Base-by-base conservation (phyloP, 2,329 filamentous ascomycete genomes). In the Pyricularia pennisetigena region DNA sequence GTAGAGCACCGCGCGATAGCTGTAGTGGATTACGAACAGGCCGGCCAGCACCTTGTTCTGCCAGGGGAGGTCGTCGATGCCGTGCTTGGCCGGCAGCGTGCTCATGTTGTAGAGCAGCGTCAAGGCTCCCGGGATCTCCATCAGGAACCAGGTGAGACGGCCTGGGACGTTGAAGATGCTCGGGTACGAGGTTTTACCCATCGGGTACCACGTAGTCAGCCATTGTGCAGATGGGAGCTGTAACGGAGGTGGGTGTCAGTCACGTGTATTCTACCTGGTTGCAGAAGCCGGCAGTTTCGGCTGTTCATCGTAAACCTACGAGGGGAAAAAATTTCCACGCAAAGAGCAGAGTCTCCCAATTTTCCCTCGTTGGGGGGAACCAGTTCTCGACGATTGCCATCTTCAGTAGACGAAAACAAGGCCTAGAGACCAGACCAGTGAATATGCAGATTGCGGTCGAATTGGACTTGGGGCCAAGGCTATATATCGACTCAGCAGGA, bases 151-250 rank as follows among this genome's bases (percentile, higher is more conserved):
- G 69, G 88, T 93, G 71, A 92, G 81, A 73, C 91, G 92, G 70
- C 95, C 95, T 1, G 94, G 92, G n/a, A 98, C 78, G 79, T 99
- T 99, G 76, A 95, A 82, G 14, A 80, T 80, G 73, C 90, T 93
- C 3, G 83, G 75, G 23, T 88, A 84, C 3, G 93, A 97, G 2
- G 94, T 97, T 80, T 98, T 98, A 77, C 95, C 95, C 82, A 94
- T 93, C 66, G 92, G 92, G 77, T 97, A 95, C 85, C 87, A 97
- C 68, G 87, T 85, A n/a, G 84, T 80, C 68, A 89, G 69, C 89
- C 90, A 96, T 86, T 97, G 93, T 26, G 86, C 67, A 1, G 87
- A 85, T 0, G 89, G 89, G 71, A 93, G 75, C 93, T 97, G 70
- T 7, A 14, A 20, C 20, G 49, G 49, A 69, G 26, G 12, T 2